Base-by-base conservation (phyloP, 2,329 filamentous ascomycete genomes). In the Aureobasidium namibiae region DNA sequence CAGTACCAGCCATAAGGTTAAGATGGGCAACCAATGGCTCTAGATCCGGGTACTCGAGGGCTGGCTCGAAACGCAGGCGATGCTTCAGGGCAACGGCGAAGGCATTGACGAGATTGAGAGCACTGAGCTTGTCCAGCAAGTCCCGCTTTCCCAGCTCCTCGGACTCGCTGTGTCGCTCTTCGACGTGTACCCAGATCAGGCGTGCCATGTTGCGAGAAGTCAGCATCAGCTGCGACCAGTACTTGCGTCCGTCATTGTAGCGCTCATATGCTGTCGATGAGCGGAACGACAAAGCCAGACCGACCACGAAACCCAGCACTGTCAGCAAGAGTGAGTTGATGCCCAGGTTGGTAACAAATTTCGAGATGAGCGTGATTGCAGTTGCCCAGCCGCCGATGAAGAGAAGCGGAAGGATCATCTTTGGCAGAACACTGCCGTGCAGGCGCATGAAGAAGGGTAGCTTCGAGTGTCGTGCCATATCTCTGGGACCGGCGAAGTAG, bases 51-150 rank as follows among this genome's bases (percentile, higher is more conserved):
- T 94, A 92, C 56, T 86, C 82, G 34, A 86, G 84, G 66, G 88
- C 89, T 1, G 90, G 89, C 70, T 95, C 89, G 70, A 92, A 92
- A 33, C 90, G 88, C 33, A 95, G 81, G 66, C 85, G 86, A 74
- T 94, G 90, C 75, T 92, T 92, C 61, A 95, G 78, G 1, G 90
- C 75, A 18, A 89, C 78, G n/a, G 88, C 81, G 66, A 89, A 94
- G 2, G 89, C 87, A 29, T 90, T 81, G 63, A 94, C 79, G 7
- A 94, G 78, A 69, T 94, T 92, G 72, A 94, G 82, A 7, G 84
- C 84, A 16, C 85, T 85, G 73, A 90, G 69, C 72, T 92, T 92
- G 58, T 77, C 80, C 13, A 94, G 77, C 1, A 91, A 67, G 64
- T 87, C 85, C 44, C 87, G 78, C 66, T 89, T 90, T 21, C 79